Conservation (phyloP, 768 basidiomycete genomes). For the Pulveroboletus sp. region DNA sequence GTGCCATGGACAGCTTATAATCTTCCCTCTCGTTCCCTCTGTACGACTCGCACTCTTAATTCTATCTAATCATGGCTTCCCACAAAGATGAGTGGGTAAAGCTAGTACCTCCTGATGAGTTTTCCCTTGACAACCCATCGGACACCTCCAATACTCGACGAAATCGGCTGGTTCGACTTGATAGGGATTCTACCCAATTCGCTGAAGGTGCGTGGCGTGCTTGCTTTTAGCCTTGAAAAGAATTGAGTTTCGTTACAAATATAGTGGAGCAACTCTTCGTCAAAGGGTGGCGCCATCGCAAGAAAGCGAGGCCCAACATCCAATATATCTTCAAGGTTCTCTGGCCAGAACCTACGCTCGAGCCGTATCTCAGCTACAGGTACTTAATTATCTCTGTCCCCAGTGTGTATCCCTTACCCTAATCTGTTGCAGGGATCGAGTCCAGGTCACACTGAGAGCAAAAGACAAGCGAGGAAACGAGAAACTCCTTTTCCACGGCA, state of each 20-base stretch:
- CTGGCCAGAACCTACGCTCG: conserved; percentile 40
- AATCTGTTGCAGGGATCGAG: conserved; percentile 19
- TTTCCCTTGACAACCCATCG: conserved; percentile 40
- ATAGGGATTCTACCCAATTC: conserved; percentile 34
- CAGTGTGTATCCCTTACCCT: conserved; percentile 10
- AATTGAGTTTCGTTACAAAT: neutral
- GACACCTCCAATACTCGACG: conserved; percentile 35
- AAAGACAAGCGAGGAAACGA: conserved; percentile 43
- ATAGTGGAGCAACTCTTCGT: conserved; percentile 49
- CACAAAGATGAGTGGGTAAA: conserved; percentile 28
- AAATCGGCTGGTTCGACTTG: conserved; percentile 42
- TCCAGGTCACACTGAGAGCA: conserved; percentile 25
- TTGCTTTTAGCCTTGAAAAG: neutral
- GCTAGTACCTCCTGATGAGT: conserved; percentile 29
- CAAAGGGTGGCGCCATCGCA: conserved; percentile 54
- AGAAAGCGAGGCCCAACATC: conserved; percentile 47
- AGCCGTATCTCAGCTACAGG: conserved; percentile 47
- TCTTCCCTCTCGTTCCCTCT: neutral
- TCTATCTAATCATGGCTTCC: conserved; percentile 17
- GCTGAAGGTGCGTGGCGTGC: conserved; percentile 35
- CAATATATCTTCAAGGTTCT: conserved; percentile 51
- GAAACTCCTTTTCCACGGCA: conserved; percentile 66
- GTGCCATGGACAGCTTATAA: conserved; percentile 23
- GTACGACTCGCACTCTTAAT: neutral
- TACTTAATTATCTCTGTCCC: conserved; percentile 26